These are phyloP conservation scores for Phanerochaete carnosa DNA, from an alignment of 768 basidiomycete species.

Conservation along the genomic window DNA sequence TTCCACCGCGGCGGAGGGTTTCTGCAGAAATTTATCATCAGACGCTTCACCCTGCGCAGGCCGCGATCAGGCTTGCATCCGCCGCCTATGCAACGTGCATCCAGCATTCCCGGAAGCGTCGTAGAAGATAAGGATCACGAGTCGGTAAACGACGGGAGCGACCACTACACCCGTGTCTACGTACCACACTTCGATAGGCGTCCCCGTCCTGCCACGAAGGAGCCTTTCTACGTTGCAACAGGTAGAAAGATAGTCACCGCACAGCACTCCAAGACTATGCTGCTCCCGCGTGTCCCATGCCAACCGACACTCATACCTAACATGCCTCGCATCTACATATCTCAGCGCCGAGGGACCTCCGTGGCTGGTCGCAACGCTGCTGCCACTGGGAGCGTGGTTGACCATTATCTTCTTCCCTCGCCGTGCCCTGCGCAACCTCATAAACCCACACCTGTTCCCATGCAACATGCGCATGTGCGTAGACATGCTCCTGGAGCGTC, in stretches of 20 bases:
- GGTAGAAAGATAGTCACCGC: neutral
- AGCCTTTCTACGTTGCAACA: neutral
- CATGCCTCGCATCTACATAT: neutral
- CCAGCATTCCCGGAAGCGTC: neutral
- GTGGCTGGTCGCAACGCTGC: slow-evolving; percentile 11
- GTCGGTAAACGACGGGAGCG: neutral
- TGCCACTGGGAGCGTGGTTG: slow-evolving; percentile 19
- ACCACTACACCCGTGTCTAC: slow-evolving; percentile 5
- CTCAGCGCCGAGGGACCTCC: neutral
- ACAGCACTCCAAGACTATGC: neutral
- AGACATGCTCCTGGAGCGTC: neutral
- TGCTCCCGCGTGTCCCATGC: slow-evolving; percentile 5
- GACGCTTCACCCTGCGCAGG: neutral
- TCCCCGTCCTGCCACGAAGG: neutral
- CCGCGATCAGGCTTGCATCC: neutral
- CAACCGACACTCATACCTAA: neutral
- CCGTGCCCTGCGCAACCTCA: slow-evolving; percentile 16
- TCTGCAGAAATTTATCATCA: neutral
- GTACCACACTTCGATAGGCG: neutral
- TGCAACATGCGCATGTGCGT: neutral
- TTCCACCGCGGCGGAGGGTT: neutral
- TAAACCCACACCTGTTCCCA: neutral
- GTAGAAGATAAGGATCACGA: neutral
- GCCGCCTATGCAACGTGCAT: neutral
- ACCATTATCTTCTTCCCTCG: slow-evolving; percentile 21